Conservation (phyloP, 208 protist genomes). For the Crithidia bombi region DNA sequence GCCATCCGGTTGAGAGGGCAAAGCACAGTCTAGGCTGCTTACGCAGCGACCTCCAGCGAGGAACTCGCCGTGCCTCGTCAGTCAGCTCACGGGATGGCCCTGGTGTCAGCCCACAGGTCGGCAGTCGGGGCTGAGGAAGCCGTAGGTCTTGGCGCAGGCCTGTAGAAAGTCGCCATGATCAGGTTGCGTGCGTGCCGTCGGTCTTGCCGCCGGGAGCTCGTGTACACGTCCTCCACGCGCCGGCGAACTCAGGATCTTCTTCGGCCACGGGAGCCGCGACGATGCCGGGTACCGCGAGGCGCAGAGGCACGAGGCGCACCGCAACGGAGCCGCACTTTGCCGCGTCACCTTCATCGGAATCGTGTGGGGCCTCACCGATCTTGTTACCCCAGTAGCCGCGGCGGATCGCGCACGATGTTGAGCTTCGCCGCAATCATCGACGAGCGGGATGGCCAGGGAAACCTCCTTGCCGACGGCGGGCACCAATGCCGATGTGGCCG, state of each 20-base stretch:
- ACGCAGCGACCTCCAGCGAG: conserved; percentile 59
- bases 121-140: conserved; percentile 99
- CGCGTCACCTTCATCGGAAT: conserved; percentile 98
- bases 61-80: conserved; percentile 92
- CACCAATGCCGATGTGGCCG: conserved; percentile 98
- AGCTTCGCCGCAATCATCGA: conserved; percentile 99
- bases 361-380: conserved; percentile 99
- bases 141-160: conserved; percentile 98
- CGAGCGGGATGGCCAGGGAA: conserved; percentile 98
- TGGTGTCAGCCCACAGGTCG: conserved; percentile 97
- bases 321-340: conserved; percentile 99
- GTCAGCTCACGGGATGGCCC: conserved; percentile 90
- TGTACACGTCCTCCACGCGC: conserved; percentile 99
- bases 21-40: neutral
- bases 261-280: conserved; percentile 97
- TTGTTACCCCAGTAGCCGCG: conserved; percentile 99
- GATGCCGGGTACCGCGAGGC: conserved; percentile 98
- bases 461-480: conserved; percentile 99
- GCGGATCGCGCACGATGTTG: conserved; percentile 97
- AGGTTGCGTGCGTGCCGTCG: conserved; percentile 99
- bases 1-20: neutral
- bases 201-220: conserved; percentile 97
- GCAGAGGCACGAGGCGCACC: conserved; percentile 98
- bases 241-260: conserved; percentile 99
- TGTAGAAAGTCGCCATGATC: conserved; percentile 98